Base-by-base conservation (phyloP, 1,139 yeast species). In the Zygosaccharomyces sapae region DNA sequence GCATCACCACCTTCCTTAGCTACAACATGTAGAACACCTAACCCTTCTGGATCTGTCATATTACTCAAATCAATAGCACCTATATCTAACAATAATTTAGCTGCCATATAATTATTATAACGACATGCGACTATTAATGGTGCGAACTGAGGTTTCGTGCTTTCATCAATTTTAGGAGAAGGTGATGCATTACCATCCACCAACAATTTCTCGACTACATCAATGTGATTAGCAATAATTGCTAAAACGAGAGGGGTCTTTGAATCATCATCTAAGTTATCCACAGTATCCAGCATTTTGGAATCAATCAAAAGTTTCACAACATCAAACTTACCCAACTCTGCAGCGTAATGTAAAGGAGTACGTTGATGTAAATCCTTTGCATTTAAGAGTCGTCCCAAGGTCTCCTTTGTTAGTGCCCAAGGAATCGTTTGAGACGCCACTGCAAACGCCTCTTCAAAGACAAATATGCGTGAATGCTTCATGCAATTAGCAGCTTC, bases 81-180 rank as follows among this genome's bases (percentile, higher is more conserved):
- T 31, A 68, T 62, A 25, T 68, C 68, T 34, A 81, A 69, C 19
- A 89, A 69, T 51, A 80, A 72, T 55, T 83, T 79, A 19, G 88
- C 83, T 3, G 88, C 84, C 48, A 79, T 79, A 55, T 75, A 78
- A 55, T 86, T 82, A 6, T 97, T 97, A 52, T 80, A 78, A 59
- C 86, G 85, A 66, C 98, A 92, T 1, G 97, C 97, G 62, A 86
- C 80, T 59, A 87, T 88, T 36, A 92, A 73, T 0, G 98, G 97
- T 40, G 88, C 75, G 61, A 89, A 88, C 55, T 77, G 80, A 16
- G 83, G 81, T 54, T 76, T 78, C 38, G 79, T 70, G 2, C 79
- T 76, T 54, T 72, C 72, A n/a, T 57, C 52, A 25, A 53, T 54
- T 20, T 47, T 67, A 0, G 88, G 86, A 44, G 76, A 75, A 6